Base-by-base conservation (phyloP, 2,329 filamentous ascomycete genomes). In the Scleromitrula shiraiana region DNA sequence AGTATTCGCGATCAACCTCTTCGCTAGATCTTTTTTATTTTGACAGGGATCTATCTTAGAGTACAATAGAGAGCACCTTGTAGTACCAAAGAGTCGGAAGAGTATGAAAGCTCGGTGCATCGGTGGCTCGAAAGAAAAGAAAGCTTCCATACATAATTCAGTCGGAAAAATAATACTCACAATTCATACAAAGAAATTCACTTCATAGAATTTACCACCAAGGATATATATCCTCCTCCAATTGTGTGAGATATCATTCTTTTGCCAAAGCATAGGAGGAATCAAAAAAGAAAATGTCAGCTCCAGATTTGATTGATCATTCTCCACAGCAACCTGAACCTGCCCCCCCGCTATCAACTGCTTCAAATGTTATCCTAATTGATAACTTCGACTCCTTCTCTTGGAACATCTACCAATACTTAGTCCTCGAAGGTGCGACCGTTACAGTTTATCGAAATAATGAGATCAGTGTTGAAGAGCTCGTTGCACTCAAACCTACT, bases 351-450 rank as follows among this genome's bases (percentile, higher is more conserved):
- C 74, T 96, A 45, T 67, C 83, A 20, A 89, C 82, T 42, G 93
- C 93, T 22, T 86, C 85, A 49, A 97, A 97, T 68, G 77, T 98
- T 50, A 78, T 98, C 54, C 76, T 98, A 55, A 96, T 98, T 62
- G 93, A 98, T 74, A 98, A 98, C 70, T 98, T 97, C 68, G 93
- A 98, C 68, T 97, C 93, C 3, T 98, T 98, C 67, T 96, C 91
- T 50, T 98, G 90, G 88, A 98, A 98, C 64, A 88, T 98, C 50
- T 98, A 97, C 67, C 94, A 98, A 68, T 98, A 98, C 63, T 80
- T 98, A 1, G 85, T 91, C 6, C 81, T 98, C n/a, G 93, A 97
- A 66, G 93, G 93, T 26, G 93, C 94, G 23, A 85, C 74, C 1
- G 93, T 96, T 42, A 87, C 83, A 4, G 93, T 98, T 17, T 86